Evolutionary conservation across 805 yeast species (phyloP).

Genomic region (Brettanomyces custersianus): DNA sequence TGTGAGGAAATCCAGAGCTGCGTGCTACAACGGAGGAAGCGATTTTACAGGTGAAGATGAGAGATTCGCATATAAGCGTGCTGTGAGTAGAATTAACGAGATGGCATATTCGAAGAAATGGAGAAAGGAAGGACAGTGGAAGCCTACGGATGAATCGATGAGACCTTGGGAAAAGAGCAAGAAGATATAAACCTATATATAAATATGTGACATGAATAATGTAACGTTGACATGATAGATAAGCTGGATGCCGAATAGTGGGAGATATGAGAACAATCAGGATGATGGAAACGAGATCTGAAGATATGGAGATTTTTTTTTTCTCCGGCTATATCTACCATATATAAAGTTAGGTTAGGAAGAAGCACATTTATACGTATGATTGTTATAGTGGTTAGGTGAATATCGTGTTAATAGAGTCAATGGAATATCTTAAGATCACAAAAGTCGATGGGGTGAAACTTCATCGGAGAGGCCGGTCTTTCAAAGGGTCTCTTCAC

Average conservation of each 20-base stretch:
- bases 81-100: conserved; percentile 50
- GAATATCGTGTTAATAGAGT: neutral
- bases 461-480: conserved; percentile 49
- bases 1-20: conserved; percentile 8
- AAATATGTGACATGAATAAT: no score
- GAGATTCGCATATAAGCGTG: conserved; percentile 62
- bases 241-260: no score
- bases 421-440: conserved; percentile 49
- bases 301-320: conserved; percentile 8
- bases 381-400: no score
- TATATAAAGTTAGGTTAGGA: no score
- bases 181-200: no score
- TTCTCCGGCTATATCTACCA: no score
- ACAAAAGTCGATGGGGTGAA: conserved; percentile 39
- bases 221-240: no score
- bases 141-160: conserved; percentile 40
- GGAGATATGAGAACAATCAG: no score
- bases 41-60: conserved; percentile 75
- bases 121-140: conserved; percentile 43
- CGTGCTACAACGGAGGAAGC: conserved; percentile 16
- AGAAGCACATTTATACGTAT: no score
- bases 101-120: conserved; percentile 31
- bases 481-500: conserved; percentile 52
- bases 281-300: no score
- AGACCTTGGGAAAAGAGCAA: conserved; percentile 47